Conservation (phyloP, 768 basidiomycete genomes). For the Lactarius hengduanensis region DNA sequence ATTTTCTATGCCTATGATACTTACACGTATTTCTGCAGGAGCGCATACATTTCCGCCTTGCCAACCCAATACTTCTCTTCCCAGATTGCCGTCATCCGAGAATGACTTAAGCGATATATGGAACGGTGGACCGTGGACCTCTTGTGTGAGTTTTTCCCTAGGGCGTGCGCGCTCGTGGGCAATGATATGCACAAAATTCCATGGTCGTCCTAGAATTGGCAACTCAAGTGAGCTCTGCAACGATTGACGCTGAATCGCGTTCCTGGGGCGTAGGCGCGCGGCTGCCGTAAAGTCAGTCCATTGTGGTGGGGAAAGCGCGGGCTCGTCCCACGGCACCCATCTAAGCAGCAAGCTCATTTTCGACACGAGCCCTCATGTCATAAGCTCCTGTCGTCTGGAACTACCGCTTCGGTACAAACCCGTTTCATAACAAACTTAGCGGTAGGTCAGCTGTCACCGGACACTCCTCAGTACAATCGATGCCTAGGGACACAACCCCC, state of each 20-base stretch:
- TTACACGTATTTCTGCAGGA: constrained; percentile 14
- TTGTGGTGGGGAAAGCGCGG: too few species aligned
- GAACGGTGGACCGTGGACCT: neutral
- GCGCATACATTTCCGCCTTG: neutral
- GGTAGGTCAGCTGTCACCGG: neutral
- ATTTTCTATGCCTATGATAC: neutral
- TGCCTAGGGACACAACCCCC: neutral
- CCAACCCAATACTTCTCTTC: neutral
- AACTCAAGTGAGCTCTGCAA: neutral
- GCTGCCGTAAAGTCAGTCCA: neutral
- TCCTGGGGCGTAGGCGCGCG: neutral
- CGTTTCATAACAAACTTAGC: neutral
- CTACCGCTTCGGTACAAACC: neutral
- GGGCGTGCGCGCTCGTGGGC: neutral
- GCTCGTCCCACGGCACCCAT: neutral
- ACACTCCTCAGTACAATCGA: neutral
- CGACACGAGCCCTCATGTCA: neutral
- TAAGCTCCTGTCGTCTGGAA: neutral
- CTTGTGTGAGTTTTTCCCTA: neutral
- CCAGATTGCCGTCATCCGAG: constrained; percentile 2
- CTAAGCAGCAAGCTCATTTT: neutral
- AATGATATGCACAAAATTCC: neutral
- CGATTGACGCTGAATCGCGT: neutral
- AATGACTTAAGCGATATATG: neutral
- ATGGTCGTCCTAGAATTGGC: neutral